These are phyloP conservation scores for Tritrichomonas foetus DNA, from an alignment of 208 protist genomes.

Conservation along the genomic window DNA sequence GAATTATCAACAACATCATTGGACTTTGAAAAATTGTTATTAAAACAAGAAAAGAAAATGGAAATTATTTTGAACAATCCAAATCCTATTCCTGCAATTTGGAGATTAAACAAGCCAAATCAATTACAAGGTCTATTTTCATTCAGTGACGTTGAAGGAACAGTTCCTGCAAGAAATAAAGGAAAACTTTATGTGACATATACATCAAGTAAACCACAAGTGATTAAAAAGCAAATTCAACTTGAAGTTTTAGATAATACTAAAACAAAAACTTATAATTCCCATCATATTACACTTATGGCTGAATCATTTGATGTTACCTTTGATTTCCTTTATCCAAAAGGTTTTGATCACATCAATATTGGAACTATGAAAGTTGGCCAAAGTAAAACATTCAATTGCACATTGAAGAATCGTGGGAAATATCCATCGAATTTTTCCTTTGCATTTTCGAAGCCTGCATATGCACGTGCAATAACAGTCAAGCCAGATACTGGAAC, in stretches of 20 bases:
- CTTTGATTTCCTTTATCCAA: neutral
- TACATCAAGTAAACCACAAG: neutral
- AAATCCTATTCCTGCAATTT: neutral
- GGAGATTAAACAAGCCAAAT: neutral
- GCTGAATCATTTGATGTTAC: slow-evolving; percentile 24
- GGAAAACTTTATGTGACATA: neutral
- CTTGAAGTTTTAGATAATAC: neutral
- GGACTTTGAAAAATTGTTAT: neutral
- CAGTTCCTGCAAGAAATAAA: neutral
- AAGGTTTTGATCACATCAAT: neutral
- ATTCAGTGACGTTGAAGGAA: neutral
- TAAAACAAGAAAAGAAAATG: neutral
- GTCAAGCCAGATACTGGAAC: neutral
- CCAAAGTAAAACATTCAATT: neutral
- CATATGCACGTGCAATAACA: neutral
- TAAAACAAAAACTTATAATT: neutral
- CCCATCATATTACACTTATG: neutral
- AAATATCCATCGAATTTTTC: neutral
- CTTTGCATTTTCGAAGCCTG: too few species aligned
- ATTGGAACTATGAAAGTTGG: neutral
- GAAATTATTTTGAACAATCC: neutral
- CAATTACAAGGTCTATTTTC: neutral
- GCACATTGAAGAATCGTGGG: neutral
- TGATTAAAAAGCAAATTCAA: neutral
- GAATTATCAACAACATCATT: neutral